These are phyloP conservation scores for Fusarium mangiferae DNA, from an alignment of 2,329 filamentous ascomycete genomes.

Conservation along the genomic window DNA sequence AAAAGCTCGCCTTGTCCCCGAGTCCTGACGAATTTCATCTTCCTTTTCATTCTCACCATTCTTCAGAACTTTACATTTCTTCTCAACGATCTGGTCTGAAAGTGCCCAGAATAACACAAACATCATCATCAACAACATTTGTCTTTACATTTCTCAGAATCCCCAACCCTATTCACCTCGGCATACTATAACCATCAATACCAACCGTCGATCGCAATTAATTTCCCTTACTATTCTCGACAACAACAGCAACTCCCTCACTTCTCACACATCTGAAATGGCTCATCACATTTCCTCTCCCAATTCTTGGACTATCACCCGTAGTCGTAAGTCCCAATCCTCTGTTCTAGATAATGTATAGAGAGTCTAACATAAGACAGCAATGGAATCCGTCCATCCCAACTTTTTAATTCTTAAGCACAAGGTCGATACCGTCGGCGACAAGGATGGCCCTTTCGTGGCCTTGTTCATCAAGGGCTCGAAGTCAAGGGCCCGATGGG, in stretches of 20 bases:
- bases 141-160: neutral
- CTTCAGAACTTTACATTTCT: neutral
- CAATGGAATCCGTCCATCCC: neutral
- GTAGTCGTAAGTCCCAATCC: neutral
- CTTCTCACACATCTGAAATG: neutral
- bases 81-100: neutral
- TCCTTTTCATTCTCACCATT: neutral
- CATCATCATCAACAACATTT: neutral
- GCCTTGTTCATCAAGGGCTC: neutral
- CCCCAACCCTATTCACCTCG: neutral
- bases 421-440: neutral
- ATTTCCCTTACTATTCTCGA: no score
- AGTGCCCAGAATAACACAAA: neutral
- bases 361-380: neutral
- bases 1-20: neutral
- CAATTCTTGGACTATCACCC: neutral
- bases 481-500: neutral
- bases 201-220: neutral
- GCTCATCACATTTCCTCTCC: neutral
- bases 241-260: neutral
- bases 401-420: neutral
- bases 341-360: rapidly evolving
- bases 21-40: neutral
- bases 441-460: neutral
- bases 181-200: neutral